phyloP scores from a whole-genome alignment of 129 eudicot genomes.

The Flaveria linearis region DNA sequence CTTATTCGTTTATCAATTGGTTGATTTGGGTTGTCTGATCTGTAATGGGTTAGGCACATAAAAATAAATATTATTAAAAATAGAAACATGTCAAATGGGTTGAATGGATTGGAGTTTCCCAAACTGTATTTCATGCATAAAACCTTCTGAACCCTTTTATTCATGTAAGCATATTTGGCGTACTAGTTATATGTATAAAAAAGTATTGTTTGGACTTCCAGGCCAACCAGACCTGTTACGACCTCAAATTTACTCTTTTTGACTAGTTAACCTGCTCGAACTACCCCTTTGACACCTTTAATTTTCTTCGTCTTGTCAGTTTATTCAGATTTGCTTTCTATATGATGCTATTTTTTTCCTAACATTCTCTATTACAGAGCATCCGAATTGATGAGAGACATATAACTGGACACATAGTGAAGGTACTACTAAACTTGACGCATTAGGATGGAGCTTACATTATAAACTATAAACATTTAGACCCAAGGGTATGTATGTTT shows the following conservation, averaged over 20 bases:
- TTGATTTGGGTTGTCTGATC: no score
- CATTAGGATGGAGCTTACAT: constrained; percentile 10
- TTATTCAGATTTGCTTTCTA: neutral
- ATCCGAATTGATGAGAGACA: constrained; percentile 93
- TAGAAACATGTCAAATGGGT: neutral
- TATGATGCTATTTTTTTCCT: constrained; percentile 18
- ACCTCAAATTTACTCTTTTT: neutral
- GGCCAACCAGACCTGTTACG: no score
- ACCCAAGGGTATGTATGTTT: neutral
- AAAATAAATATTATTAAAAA: no score
- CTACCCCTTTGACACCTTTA: neutral
- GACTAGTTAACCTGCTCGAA: neutral
- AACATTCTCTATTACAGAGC: constrained; percentile 59
- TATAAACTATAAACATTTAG: constrained; percentile 21
- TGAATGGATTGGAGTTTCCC: neutral
- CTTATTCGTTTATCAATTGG: no score
- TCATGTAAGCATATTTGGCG: neutral
- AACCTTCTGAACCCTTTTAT: neutral
- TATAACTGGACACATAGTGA: constrained; percentile 82
- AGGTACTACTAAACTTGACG: constrained; percentile 47
- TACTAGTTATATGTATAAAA: neutral
- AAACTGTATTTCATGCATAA: neutral
- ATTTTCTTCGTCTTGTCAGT: neutral
- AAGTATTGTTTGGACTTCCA: neutral
- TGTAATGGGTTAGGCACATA: no score